Conservation (phyloP, 768 basidiomycete genomes). For the Mrakia blollopis region DNA sequence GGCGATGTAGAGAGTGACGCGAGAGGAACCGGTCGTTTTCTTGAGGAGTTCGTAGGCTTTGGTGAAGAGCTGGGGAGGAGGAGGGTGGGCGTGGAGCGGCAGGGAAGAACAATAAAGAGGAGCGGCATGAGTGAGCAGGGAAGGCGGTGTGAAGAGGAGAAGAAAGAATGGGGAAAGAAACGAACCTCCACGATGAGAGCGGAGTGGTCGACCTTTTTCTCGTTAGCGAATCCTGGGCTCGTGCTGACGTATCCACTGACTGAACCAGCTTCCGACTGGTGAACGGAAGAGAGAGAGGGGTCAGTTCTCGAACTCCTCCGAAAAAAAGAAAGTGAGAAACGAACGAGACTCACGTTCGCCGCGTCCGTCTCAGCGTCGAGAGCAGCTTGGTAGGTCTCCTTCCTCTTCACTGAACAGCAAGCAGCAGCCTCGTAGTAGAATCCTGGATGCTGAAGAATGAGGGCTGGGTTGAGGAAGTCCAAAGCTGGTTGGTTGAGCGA, state of each 20-base stretch:
- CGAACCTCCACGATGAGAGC: constrained; percentile 74
- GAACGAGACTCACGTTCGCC: constrained; percentile 1
- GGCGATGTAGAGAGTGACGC: constrained; percentile 85
- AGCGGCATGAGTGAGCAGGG: neutral
- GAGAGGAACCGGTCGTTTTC: constrained; percentile 53
- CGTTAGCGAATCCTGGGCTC: constrained; percentile 63
- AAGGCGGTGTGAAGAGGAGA: neutral
- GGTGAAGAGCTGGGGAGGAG: constrained; percentile 67
- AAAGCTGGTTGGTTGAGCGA: constrained; percentile 34
- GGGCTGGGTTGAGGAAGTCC: constrained; percentile 61
- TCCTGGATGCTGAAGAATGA: constrained; percentile 82
- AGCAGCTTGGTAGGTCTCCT: constrained; percentile 60
- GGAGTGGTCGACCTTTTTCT: constrained; percentile 87
- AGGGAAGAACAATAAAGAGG: neutral
- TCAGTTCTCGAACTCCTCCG: constrained; percentile 44
- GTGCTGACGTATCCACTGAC: constrained; percentile 16
- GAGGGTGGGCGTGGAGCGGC: neutral
- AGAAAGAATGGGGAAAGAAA: neutral
- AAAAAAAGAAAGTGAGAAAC: constrained; percentile 4
- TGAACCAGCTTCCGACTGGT: constrained; percentile 15
- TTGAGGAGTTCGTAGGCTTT: constrained; percentile 93
- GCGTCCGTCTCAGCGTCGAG: constrained; percentile 56
- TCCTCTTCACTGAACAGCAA: constrained; percentile 70
- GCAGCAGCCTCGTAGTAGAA: constrained; percentile 90
- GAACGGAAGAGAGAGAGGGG: neutral